phyloP scores from a whole-genome alignment of 345 rosid species.

The Brassica juncea region DNA sequence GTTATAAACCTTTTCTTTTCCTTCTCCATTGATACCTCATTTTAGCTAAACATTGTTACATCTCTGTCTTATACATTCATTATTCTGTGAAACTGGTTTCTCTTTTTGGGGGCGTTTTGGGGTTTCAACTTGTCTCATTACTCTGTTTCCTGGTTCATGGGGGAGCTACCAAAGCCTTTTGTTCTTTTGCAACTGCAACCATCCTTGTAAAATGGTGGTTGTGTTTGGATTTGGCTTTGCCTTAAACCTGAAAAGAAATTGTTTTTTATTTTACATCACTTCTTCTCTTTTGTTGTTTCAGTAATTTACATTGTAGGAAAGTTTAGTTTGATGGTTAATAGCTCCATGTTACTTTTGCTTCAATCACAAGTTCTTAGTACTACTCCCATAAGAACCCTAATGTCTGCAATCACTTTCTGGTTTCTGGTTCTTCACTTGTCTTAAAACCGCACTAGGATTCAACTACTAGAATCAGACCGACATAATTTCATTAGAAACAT shows the following conservation, averaged over 20 bases:
- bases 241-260: conserved; percentile 18
- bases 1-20: conserved; percentile 36
- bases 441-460: neutral
- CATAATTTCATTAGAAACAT: too few relatives aligned
- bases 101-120: neutral
- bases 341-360: conserved; percentile 8
- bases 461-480: neutral
- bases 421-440: neutral
- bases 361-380: conserved; percentile 13
- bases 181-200: neutral
- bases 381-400: neutral
- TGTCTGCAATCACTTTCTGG: neutral
- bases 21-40: neutral
- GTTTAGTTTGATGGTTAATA: neutral
- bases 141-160: conserved; percentile 24
- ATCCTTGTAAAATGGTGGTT: conserved; percentile 19
- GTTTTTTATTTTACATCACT: neutral
- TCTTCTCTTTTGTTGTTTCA: neutral
- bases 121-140: neutral
- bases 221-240: conserved; percentile 15
- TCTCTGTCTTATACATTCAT: conserved; percentile 20
- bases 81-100: conserved; percentile 31
- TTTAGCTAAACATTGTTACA: conserved; percentile 33
- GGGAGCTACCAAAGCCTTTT: neutral
- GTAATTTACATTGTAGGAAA: neutral